These are phyloP conservation scores for Alternaria metachromatica DNA, from an alignment of 2,329 filamentous ascomycete species.

Conservation along the genomic window DNA sequence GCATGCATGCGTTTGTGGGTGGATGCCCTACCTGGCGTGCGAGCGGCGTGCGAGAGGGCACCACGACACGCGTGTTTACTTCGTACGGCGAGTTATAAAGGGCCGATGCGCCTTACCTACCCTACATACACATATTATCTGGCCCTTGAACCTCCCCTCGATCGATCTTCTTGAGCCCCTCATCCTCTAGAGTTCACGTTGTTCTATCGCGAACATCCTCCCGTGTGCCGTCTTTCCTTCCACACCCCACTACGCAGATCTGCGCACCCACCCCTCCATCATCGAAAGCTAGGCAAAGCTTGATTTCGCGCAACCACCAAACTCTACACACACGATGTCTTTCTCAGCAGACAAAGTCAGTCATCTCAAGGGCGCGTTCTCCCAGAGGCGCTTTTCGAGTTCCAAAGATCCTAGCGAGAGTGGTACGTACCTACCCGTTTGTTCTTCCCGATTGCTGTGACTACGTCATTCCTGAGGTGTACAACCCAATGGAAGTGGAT, in stretches of 20 bases:
- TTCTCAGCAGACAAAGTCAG: slow-evolving; percentile 46
- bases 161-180: neutral
- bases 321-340: slow-evolving; percentile 33
- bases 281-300: slow-evolving; percentile 18
- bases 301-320: slow-evolving; percentile 9
- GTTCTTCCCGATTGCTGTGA: neutral
- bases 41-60: neutral
- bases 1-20: slow-evolving; percentile 1
- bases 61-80: slow-evolving; percentile 2
- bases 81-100: slow-evolving; percentile 8
- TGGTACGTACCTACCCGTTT: slow-evolving; percentile 33
- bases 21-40: neutral
- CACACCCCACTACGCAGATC: slow-evolving; percentile 1
- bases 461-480: slow-evolving; percentile 17
- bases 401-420: slow-evolving; percentile 47
- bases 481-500: slow-evolving; percentile 3
- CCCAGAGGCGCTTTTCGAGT: slow-evolving; percentile 44
- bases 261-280: slow-evolving; percentile 3
- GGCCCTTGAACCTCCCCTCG: neutral
- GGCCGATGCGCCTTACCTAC: slow-evolving; percentile 5
- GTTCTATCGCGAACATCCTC: no score
- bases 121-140: neutral
- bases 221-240: neutral
- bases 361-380: slow-evolving; percentile 37
- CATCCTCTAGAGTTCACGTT: neutral